Percentiles rank a stretch among this genome's conserved stretches.
Conservation (phyloP, 495 filamentous ascomycete genomes). For the Cryomyces antarcticus region DNA sequence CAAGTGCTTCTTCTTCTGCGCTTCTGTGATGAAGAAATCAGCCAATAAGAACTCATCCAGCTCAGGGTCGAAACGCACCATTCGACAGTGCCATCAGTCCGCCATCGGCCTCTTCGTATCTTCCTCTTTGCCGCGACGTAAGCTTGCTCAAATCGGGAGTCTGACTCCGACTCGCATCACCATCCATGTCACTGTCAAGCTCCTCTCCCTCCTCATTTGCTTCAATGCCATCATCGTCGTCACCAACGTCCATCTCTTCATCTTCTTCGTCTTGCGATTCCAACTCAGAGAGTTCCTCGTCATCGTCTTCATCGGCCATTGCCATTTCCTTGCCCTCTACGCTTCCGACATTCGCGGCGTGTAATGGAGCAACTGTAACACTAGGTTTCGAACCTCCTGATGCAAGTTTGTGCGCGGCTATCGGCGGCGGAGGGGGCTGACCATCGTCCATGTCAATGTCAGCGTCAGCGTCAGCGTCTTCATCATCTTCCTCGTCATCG, state of each 20-base stretch:
- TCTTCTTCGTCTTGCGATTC: constrained; percentile 23
- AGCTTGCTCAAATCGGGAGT: constrained; percentile 68
- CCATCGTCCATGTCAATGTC: constrained; percentile 7
- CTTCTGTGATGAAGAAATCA: constrained; percentile 32
- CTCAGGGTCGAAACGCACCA: constrained; percentile 23
- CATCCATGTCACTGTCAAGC: constrained; percentile 41
- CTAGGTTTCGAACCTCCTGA: constrained; percentile 6
- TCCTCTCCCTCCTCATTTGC: constrained; percentile 24
- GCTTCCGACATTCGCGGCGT: constrained; percentile 23
- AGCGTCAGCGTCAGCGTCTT: constrained; percentile 7
- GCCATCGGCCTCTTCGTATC: constrained; percentile 46
- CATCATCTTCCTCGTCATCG: constrained; percentile 10
- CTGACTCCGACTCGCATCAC: constrained; percentile 42
- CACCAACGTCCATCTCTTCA: constrained; percentile 35
- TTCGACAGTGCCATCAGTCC: constrained; percentile 75
- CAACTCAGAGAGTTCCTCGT: constrained; percentile 24
- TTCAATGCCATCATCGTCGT: constrained; percentile 30
- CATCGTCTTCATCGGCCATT: constrained; percentile 27
- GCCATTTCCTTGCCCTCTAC: constrained; percentile 43
- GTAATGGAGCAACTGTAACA: constrained; percentile 20
- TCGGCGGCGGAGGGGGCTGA: constrained; percentile 9
- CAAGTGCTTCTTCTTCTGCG: constrained; percentile 78
- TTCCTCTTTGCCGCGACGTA: constrained; percentile 69
- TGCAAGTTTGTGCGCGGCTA: constrained; percentile 8
- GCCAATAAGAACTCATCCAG: not conserved